Base-by-base conservation (phyloP, 176 grass and related monocot genomes). In the Alopecurus myosuroides region DNA sequence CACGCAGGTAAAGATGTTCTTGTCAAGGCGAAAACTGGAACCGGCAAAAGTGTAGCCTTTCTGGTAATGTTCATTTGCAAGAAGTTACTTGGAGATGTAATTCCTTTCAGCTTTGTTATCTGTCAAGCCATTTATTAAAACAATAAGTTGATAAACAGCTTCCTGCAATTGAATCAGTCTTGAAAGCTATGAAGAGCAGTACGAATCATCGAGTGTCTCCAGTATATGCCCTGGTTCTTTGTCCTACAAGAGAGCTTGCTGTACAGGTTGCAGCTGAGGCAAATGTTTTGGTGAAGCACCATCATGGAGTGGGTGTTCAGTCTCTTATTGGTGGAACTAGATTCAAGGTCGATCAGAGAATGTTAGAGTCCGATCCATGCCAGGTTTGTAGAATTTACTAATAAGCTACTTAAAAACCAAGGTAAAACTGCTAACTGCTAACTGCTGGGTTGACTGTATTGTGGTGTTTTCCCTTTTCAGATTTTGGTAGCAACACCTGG, bases 121-220 rank as follows among this genome's bases (percentile, higher is more conserved):
- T 41, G 62, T 77, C 70, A 82, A 63, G 50, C 33, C 46, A 84
- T 88, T 89, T 85, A 87, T 88, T 81, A 78, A 81, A 81, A 44
- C 25, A 78, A 70, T 89, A 69, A 74, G 77, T 88, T 85, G 89
- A 88, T 89, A 91, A 86, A 94, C 95, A 95, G 95, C 86, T 98
- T 78, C 95, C 95, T 92, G 92, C 93, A 93, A 98, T 98, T 83
- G 96, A 98, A 95, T 89, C 93, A 95, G 93, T 93, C 85, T 73
- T 95, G 57, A 92, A 98, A 62, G 85, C 73, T 82, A 91, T 80
- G 73, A 83, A 85, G 74, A 91, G 28, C 37, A 84, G 76, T 71
- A 81, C 76, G 78, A 98, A 98, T 69, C 85, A 83, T 37, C 89
- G 87, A 71, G 85, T 95, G 50, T 91, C 93, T 83, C 96, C 91